These are phyloP conservation scores for Solanum appendiculatum DNA, from an alignment of 257 asterid species.

Conservation along the genomic window DNA sequence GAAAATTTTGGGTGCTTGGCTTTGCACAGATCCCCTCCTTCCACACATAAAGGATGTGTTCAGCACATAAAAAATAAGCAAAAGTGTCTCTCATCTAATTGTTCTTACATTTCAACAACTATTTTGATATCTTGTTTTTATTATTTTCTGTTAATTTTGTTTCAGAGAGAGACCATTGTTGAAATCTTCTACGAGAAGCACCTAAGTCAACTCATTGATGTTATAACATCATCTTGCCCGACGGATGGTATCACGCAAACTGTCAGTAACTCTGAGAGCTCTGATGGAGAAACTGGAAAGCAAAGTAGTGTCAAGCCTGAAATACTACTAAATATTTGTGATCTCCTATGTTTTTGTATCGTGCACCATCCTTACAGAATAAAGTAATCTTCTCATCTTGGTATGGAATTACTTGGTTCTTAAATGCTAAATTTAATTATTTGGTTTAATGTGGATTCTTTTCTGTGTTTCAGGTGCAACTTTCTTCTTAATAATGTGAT, in stretches of 20 bases:
- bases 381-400: constrained; percentile 45
- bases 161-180: constrained; percentile 78
- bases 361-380: constrained; percentile 89
- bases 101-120: not conserved
- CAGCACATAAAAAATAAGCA: not conserved
- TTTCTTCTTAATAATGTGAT: constrained; percentile 80
- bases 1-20: not conserved
- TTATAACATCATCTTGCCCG: constrained; percentile 66
- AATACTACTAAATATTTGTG: constrained; percentile 77
- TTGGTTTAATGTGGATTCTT: not conserved
- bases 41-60: not conserved
- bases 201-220: constrained; percentile 71
- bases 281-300: constrained; percentile 33
- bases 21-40: not conserved
- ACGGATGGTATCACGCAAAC: constrained; percentile 20
- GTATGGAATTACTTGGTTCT: not conserved
- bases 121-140: not conserved
- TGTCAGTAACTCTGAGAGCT: constrained; percentile 27
- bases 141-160: constrained; percentile 13
- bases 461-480: constrained; percentile 55
- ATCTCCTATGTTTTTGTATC: constrained; percentile 88
- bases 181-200: constrained; percentile 91
- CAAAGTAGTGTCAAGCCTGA: constrained; percentile 66
- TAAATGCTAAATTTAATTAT: not conserved
- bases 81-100: not conserved